These are phyloP conservation scores for Apiospora koreana DNA, from an alignment of 2,329 filamentous ascomycete genomes.

Conservation along the genomic window DNA sequence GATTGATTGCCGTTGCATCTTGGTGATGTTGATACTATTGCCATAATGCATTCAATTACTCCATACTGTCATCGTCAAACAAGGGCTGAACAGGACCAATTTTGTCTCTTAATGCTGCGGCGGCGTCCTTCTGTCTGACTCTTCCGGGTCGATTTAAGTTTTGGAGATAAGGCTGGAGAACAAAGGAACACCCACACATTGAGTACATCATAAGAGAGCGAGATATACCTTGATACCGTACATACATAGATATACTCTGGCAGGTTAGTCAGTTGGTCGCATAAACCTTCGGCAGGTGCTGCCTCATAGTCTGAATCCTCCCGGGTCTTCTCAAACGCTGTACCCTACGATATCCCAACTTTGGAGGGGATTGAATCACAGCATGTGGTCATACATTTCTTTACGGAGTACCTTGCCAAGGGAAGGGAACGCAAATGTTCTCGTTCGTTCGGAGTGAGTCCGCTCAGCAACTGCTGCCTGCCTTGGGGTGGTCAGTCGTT, in stretches of 20 bases:
- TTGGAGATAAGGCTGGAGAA: neutral
- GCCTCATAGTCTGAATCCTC: neutral
- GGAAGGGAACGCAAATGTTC: neutral
- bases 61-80: neutral
- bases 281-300: conserved; percentile 4
- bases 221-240: no score
- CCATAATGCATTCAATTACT: no score
- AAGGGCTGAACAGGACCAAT: neutral
- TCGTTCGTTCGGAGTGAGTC: neutral
- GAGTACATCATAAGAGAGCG: neutral
- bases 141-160: neutral
- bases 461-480: neutral
- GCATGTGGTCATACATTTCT: neutral
- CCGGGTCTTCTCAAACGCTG: neutral
- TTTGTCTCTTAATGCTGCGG: neutral
- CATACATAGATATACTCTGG: neutral
- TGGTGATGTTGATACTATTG: neutral
- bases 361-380: neutral
- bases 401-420: neutral
- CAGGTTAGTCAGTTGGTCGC: conserved; percentile 3
- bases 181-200: neutral
- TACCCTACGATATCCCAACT: neutral
- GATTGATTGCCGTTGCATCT: neutral
- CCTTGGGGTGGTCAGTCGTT: neutral
- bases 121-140: neutral